Conservation (phyloP, 164 flowering plant species). For the Magnolia kwangsiensis region DNA sequence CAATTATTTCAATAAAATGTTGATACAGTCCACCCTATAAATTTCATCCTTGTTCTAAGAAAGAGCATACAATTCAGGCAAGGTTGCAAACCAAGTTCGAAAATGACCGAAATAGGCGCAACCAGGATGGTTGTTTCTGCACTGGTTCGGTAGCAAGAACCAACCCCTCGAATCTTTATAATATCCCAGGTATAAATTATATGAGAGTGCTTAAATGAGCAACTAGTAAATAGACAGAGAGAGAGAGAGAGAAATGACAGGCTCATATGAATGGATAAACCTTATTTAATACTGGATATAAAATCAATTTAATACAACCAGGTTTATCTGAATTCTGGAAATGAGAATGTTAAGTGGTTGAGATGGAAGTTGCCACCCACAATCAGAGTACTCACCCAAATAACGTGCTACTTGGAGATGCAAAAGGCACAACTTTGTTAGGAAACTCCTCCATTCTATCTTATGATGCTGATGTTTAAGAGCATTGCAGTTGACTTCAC, state of each 20-base stretch:
- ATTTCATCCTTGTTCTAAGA: too few relatives aligned
- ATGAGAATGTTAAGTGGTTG: background rate
- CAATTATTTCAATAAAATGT: too few relatives aligned
- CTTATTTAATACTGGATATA: background rate
- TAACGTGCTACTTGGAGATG: background rate
- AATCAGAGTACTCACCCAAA: background rate
- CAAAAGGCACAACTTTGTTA: background rate
- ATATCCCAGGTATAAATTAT: background rate
- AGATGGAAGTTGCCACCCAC: background rate
- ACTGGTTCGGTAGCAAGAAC: background rate
- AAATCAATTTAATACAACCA: background rate
- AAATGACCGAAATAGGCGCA: too few relatives aligned
- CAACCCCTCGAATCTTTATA: background rate
- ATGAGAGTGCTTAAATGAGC: background rate
- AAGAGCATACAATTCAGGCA: too few relatives aligned
- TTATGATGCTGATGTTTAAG: background rate
- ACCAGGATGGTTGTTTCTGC: too few relatives aligned
- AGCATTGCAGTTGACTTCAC: background rate
- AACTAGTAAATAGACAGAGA: background rate
- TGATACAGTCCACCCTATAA: too few relatives aligned
- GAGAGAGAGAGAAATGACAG: background rate
- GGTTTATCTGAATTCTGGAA: background rate
- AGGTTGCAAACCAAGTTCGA: too few relatives aligned
- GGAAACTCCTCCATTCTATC: background rate
- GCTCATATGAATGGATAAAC: background rate